phyloP scores from a whole-genome alignment of 1,284 basidiomycete genomes.

The Pyrrhoderma lamaoense region DNA sequence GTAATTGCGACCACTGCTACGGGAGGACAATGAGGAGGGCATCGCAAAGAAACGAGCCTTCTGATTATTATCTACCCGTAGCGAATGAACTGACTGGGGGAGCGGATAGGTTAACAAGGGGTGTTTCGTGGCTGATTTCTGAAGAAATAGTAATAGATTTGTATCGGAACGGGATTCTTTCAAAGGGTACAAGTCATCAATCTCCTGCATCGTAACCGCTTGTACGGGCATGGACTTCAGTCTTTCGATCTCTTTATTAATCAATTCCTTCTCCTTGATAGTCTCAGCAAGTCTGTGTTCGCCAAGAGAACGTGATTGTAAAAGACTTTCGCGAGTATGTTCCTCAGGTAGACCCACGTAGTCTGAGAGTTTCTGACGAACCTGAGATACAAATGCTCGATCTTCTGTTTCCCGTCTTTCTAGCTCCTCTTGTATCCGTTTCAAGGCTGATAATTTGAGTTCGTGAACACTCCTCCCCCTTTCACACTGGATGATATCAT shows the following conservation, averaged over 20 bases:
- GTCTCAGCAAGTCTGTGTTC: constrained; percentile 36
- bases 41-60: neutral
- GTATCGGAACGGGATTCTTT: neutral
- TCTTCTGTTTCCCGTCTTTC: constrained; percentile 32
- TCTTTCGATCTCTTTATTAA: constrained; percentile 22
- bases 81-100: neutral
- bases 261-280: constrained; percentile 29
- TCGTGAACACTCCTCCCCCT: constrained; percentile 32
- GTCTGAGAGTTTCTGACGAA: constrained; percentile 37
- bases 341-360: too few relatives aligned
- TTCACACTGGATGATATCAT: constrained; percentile 26
- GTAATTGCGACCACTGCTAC: neutral
- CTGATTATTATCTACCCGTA: neutral
- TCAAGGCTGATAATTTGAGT: constrained; percentile 40
- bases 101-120: constrained; percentile 2
- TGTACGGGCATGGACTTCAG: neutral
- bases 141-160: constrained; percentile 13
- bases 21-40: neutral
- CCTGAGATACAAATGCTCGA: constrained; percentile 29
- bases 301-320: constrained; percentile 25
- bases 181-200: neutral
- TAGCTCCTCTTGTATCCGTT: constrained; percentile 36
- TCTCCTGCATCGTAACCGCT: neutral
- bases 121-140: constrained; percentile 10
- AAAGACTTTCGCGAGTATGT: too few relatives aligned